Conservation (phyloP, 2,329 filamentous ascomycete genomes). For the Orbilia ellipsospora region DNA sequence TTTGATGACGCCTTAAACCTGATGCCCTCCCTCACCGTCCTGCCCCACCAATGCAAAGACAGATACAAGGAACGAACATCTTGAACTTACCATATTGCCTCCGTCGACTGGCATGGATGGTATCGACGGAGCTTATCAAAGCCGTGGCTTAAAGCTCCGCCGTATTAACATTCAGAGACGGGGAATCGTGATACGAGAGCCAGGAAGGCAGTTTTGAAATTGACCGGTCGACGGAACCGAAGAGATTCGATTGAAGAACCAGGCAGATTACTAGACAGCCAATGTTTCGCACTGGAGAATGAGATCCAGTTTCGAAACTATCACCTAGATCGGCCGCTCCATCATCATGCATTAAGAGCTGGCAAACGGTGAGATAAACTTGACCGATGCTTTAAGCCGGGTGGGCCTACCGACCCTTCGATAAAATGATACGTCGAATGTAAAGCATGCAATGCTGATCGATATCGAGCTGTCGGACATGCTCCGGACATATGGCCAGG, state of each 20-base stretch:
- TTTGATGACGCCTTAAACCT: conserved; percentile 43
- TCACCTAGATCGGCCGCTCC: conserved; percentile 34
- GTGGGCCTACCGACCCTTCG: conserved; percentile 29
- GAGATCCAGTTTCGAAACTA: conserved; percentile 32
- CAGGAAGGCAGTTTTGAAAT: conserved; percentile 29
- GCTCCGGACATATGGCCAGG: no score
- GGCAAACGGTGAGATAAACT: conserved; percentile 21
- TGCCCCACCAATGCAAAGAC: background rate
- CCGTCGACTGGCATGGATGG: background rate
- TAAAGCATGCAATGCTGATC: conserved; percentile 19
- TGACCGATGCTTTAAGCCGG: conserved; percentile 32
- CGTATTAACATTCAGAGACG: conserved; percentile 27
- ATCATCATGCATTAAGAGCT: conserved; percentile 34
- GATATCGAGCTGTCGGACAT: conserved; percentile 7
- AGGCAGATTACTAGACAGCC: conserved; percentile 21
- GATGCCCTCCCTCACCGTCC: background rate
- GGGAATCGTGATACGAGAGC: conserved; percentile 41
- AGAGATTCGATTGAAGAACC: conserved; percentile 19
- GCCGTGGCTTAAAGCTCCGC: conserved; percentile 37
- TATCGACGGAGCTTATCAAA: conserved; percentile 14
- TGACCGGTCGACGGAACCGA: conserved; percentile 15
- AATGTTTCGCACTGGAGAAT: conserved; percentile 33
- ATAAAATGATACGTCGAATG: conserved; percentile 31
- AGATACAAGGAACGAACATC: conserved; percentile 2
- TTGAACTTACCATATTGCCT: conserved; percentile 13